Conservation (phyloP, 495 filamentous ascomycete species). For the Hypoxylon subgilvum region DNA sequence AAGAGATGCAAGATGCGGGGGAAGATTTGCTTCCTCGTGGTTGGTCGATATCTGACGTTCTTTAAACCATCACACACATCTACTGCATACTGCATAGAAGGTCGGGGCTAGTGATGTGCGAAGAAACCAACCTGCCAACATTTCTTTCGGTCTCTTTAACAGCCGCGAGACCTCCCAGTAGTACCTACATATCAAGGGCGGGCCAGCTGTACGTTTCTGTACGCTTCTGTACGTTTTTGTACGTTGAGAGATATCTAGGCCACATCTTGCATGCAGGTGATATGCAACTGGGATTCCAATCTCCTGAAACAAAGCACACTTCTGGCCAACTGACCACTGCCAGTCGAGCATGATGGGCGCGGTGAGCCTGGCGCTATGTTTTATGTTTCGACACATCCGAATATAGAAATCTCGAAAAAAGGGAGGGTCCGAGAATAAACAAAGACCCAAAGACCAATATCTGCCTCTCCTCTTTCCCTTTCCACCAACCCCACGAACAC, state of each 20-base stretch:
- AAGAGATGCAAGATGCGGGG: conserved; percentile 30
- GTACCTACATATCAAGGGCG: too few species aligned
- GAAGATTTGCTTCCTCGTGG: conserved; percentile 4
- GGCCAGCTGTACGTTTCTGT: not conserved
- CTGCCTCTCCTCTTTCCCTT: not conserved
- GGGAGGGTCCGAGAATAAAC: conserved; percentile 5
- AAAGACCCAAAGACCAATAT: conserved; percentile 12
- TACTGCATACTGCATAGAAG: conserved; percentile 3
- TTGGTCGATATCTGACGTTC: conserved; percentile 22
- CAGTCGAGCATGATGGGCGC: conserved; percentile 13
- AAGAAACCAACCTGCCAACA: conserved; percentile 5
- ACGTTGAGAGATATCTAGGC: too few species aligned
- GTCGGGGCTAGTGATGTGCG: conserved; percentile 6
- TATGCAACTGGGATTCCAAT: conserved; percentile 7
- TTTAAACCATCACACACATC: not conserved
- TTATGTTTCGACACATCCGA: conserved; percentile 2
- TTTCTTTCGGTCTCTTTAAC: not conserved
- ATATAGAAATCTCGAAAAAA: conserved; percentile 30
- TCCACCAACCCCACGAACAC: conserved; percentile 16
- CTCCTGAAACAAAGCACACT: conserved; percentile 21
- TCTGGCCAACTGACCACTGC: conserved; percentile 12
- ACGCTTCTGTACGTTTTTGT: not conserved
- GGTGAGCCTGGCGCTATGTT: conserved; percentile 32
- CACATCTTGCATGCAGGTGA: conserved; percentile 19
- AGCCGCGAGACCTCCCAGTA: too few species aligned